Evolutionary conservation across 108 stramenopile genomes (phyloP), one percentile per base, ranked within the genome.

Genomic region (Schizochytrium sp.): DNA sequence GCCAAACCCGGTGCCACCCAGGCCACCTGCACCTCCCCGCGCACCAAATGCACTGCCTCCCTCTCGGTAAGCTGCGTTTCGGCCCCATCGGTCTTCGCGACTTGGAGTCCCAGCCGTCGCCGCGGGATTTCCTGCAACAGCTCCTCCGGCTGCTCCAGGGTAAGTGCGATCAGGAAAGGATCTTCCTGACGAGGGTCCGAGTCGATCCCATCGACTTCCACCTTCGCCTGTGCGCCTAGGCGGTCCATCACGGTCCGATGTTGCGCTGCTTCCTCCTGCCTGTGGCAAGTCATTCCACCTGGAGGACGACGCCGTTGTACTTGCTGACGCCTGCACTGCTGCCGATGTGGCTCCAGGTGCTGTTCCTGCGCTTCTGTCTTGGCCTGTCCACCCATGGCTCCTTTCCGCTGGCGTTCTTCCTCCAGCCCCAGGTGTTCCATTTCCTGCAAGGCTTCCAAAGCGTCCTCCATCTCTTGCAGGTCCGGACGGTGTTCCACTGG

Each of bases 121-220:
- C 10, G 10, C 28, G 64, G 7, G 19, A 69, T 69, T 69, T 38
- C 42, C 28, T 1, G 7, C 15, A 44, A 38, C 64, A 15, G 12
- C 64, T 7, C 64, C 64, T 28, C 28, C 28, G 28, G 28, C 28
- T 28, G 28, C 28, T 28, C 28, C 28, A 28, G 28, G 28, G 15
- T 69, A 69, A 44, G 19, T 2, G 28, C 64, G 64, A 69, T 69
- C 64, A 1, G 64, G 64, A 69, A 69, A 69, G 5, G 64, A 69
- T 7, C 64, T 38, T 38, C 64, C 64, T 44, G 64, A 69, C 2
- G 64, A 44, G 44, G 64, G 64, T 69, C 64, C 64, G 64, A 69
- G 64, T 69, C 64, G 64, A 69, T 69, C 64, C 64, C 64, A 69
- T 69, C 64, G 64, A 69, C 64, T 44, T 8, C 64, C 64, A 5